Conservation (phyloP, 164 flowering plant species). For the Pachysandra terminalis region DNA sequence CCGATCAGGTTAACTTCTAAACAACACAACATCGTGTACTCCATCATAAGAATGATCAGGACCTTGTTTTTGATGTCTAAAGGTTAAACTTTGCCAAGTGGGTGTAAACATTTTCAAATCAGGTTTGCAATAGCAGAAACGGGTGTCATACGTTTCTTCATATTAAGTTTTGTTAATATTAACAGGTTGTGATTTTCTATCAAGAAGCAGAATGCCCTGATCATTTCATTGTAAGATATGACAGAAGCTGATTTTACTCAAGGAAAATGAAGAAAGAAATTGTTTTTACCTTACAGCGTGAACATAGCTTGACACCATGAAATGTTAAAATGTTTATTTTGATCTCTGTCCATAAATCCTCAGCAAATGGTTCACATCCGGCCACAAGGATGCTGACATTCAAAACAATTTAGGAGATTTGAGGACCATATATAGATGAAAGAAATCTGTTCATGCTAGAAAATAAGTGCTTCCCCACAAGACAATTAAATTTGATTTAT, state of each 20-base stretch:
- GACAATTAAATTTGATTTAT: background rate
- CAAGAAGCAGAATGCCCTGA: background rate
- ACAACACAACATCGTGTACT: no score
- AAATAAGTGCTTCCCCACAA: background rate
- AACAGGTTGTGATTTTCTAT: background rate
- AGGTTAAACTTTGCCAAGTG: no score
- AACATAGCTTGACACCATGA: constrained; percentile 73
- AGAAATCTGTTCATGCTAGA: background rate
- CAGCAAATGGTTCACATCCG: constrained; percentile 81
- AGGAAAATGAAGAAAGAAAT: background rate
- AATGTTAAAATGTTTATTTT: constrained; percentile 53
- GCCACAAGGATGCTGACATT: constrained; percentile 72
- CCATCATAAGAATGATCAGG: no score
- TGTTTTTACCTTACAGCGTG: constrained; percentile 84
- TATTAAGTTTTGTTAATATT: no score
- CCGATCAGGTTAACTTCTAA: no score
- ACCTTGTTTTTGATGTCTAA: no score
- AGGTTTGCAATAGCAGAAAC: no score
- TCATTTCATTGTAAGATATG: background rate
- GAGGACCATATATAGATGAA: background rate
- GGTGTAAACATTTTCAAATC: no score
- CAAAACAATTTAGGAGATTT: background rate
- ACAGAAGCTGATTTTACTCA: background rate
- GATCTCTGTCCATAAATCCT: constrained; percentile 84
- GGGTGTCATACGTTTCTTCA: no score